Evolutionary conservation across 2,329 filamentous ascomycete genomes (phyloP).

Genomic region (Fusarium sp.): DNA sequence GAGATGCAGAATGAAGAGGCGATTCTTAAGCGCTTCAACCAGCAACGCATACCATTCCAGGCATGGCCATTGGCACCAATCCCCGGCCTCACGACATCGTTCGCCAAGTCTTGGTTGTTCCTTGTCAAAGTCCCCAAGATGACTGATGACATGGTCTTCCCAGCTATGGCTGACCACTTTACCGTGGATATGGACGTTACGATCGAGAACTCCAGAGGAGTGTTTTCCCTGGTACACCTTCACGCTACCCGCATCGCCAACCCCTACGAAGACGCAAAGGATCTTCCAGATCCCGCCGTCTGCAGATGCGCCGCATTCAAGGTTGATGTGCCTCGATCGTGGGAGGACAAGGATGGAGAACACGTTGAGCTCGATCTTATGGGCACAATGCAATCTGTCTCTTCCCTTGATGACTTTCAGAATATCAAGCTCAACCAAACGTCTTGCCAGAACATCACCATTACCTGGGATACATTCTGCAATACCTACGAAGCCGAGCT

Average conservation of each 20-base stretch:
- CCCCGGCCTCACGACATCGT: slow-evolving; percentile 45
- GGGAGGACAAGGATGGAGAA: slow-evolving; percentile 39
- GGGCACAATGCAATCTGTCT: slow-evolving; percentile 73
- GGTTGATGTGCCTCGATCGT: slow-evolving; percentile 50
- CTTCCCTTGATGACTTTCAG: slow-evolving; percentile 47
- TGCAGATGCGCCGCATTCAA: slow-evolving; percentile 49
- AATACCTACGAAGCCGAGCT: slow-evolving; percentile 51
- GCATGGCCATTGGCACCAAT: slow-evolving; percentile 50
- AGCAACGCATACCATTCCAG: slow-evolving; percentile 31
- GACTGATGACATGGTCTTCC: slow-evolving; percentile 41
- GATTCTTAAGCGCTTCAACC: slow-evolving; percentile 44
- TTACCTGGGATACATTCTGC: slow-evolving; percentile 45
- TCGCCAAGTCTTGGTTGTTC: slow-evolving; percentile 50
- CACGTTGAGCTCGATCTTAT: slow-evolving; percentile 63
- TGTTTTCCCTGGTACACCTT: slow-evolving; percentile 44
- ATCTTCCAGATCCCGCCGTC: slow-evolving; percentile 10
- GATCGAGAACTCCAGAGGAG: slow-evolving; percentile 35
- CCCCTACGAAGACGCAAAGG: slow-evolving; percentile 45
- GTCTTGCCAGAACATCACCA: slow-evolving; percentile 39
- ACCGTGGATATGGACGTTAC: slow-evolving; percentile 43
- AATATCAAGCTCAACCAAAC: slow-evolving; percentile 29
- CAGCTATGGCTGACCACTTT: slow-evolving; percentile 46
- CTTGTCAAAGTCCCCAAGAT: slow-evolving; percentile 43
- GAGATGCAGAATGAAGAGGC: slow-evolving; percentile 51
- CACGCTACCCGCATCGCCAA: slow-evolving; percentile 45